These are phyloP conservation scores for Somion occarium DNA, from an alignment of 1,284 basidiomycete genomes.

Conservation along the genomic window DNA sequence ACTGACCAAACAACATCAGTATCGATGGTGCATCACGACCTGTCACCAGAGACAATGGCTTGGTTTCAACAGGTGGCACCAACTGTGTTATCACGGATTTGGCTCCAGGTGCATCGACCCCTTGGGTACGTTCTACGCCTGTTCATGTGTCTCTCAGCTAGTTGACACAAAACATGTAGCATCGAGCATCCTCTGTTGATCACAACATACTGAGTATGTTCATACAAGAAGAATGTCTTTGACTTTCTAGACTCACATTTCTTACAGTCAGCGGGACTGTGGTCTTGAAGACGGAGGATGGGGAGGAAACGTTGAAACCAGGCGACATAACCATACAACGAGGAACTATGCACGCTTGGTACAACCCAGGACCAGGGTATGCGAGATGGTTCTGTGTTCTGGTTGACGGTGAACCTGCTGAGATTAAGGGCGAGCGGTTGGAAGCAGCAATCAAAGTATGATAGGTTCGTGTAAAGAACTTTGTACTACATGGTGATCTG, in stretches of 20 bases:
- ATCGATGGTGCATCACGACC: slow-evolving; percentile 45
- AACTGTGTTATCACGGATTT: slow-evolving; percentile 52
- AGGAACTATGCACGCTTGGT: slow-evolving; percentile 59
- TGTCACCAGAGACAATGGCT: slow-evolving; percentile 35
- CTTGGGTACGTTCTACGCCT: slow-evolving; percentile 38
- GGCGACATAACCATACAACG: slow-evolving; percentile 56
- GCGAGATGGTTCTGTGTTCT: slow-evolving; percentile 51
- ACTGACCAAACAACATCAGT: slow-evolving; percentile 24
- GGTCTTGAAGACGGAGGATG: slow-evolving; percentile 52
- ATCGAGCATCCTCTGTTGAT: slow-evolving; percentile 50
- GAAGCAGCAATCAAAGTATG: slow-evolving; percentile 20
- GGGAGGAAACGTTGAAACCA: slow-evolving; percentile 47
- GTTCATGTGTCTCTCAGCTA: neutral
- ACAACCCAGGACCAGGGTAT: slow-evolving; percentile 49
- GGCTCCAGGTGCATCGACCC: slow-evolving; percentile 44
- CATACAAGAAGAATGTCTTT: too few species aligned
- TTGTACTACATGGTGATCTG: too few species aligned
- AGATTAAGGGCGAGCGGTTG: slow-evolving; percentile 41
- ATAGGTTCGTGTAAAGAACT: neutral
- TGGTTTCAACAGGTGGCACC: slow-evolving; percentile 43
- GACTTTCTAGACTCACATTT: too few species aligned
- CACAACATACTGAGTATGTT: slow-evolving; percentile 54
- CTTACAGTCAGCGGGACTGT: slow-evolving; percentile 49
- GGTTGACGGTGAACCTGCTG: slow-evolving; percentile 48
- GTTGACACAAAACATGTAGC: slow-evolving; percentile 21